Conservation (phyloP, 140 eudicot species). For the Bidens hawaiensis region DNA sequence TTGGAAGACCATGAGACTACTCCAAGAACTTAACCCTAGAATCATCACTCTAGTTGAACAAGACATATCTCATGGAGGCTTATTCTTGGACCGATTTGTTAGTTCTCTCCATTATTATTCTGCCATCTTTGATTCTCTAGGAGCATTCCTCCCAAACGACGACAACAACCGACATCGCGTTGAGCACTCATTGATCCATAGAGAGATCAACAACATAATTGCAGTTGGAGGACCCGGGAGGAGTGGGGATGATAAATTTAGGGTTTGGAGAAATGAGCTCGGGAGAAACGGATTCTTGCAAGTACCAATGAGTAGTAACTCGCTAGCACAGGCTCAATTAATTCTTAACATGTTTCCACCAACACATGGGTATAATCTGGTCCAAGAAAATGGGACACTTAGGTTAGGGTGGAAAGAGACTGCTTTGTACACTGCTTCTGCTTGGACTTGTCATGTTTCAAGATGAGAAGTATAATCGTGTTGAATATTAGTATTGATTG, state of each 20-base stretch:
- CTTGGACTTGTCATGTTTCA: conserved; percentile 71
- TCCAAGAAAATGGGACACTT: conserved; percentile 69
- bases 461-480: conserved; percentile 20
- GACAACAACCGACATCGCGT: conserved; percentile 47
- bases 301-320: conserved; percentile 63
- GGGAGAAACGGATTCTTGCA: conserved; percentile 50
- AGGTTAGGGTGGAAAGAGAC: conserved; percentile 92
- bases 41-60: conserved; percentile 78
- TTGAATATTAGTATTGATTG: conserved; percentile 13
- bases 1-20: conserved; percentile 68
- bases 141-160: conserved; percentile 47
- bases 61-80: conserved; percentile 66
- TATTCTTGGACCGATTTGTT: conserved; percentile 79
- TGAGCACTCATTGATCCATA: conserved; percentile 53
- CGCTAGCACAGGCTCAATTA: conserved; percentile 83
- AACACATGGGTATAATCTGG: conserved; percentile 66
- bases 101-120: conserved; percentile 79
- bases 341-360: conserved; percentile 75
- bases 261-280: conserved; percentile 66
- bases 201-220: conserved; percentile 68
- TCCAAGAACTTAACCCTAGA: conserved; percentile 59
- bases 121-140: conserved; percentile 67
- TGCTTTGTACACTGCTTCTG: conserved; percentile 72
- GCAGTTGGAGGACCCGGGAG: conserved; percentile 85
- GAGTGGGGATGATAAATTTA: conserved; percentile 74